Evolutionary conservation across 2,329 filamentous ascomycete genomes (phyloP), one percentile per base, ranked within the genome.

Genomic region (Scortechinia acanthostroma): DNA sequence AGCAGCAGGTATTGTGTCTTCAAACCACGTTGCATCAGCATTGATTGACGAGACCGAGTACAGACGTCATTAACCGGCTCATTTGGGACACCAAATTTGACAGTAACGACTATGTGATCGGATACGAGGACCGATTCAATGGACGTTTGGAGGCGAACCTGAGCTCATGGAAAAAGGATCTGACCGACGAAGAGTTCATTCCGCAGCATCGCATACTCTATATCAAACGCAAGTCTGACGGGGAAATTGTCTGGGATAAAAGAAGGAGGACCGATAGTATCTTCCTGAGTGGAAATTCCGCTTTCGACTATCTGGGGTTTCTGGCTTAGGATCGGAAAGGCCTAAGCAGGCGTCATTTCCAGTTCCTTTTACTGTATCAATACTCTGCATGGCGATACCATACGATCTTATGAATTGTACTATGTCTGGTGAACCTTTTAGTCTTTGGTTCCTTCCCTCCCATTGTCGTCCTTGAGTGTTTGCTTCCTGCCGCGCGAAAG

Each of bases 121-220:
- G 77, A 1, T 83, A 83, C 51, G 72, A 78, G 52, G 79, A 83
- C 55, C 67, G 79, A 15, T 82, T 83, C 52, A 48, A 66, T 3
- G 77, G 76, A 1, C 64, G 69, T 2, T 68, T 65, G 50, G 78
- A 83, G 57, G 73, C 71, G 50, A 55, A 66, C 2, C 58, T 82
- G 3, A 71, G 70, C 44, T 61, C 66, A 22, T 83, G 79, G 79
- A 80, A 76, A 62, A 66, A 63, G 15, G 78, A 82, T 53, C 72
- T 76, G 58, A 81, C 78, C 22, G 73, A 83, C 50, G 77, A 83
- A 48, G 79, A 83, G 57, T 84, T 81, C 53, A 82, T 84, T 46
- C 80, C 80, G 4, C 76, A 82, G 58, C 78, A 83, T 53, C 67
- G 79, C 15, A 78, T 83, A 49, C 55, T 79, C 46, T 82, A 79